Evolutionary conservation across 805 yeast species (phyloP).

Genomic region (Saturnispora hagleri): DNA sequence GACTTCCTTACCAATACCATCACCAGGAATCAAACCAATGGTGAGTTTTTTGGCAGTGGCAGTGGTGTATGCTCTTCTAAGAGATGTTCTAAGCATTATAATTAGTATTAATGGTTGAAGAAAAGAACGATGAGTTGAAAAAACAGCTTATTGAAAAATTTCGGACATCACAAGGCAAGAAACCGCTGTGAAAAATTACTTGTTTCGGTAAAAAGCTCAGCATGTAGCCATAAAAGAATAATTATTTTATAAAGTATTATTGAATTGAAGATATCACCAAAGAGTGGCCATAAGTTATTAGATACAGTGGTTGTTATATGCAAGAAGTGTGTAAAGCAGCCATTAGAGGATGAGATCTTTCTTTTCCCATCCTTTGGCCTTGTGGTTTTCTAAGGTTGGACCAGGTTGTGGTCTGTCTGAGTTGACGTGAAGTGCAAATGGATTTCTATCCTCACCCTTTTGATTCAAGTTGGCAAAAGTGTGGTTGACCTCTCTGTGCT

Average conservation of each 20-base stretch:
- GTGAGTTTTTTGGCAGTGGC: slow-evolving; percentile 39
- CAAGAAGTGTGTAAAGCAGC: neutral
- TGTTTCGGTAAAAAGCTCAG: neutral
- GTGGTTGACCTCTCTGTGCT: slow-evolving; percentile 73
- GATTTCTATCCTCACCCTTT: slow-evolving; percentile 49
- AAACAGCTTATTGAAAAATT: neutral
- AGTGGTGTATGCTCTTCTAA: slow-evolving; percentile 26
- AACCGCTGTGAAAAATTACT: slow-evolving; percentile 3
- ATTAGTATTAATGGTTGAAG: neutral
- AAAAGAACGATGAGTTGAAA: neutral
- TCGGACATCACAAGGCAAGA: neutral
- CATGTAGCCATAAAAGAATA: neutral
- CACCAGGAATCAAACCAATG: slow-evolving; percentile 86
- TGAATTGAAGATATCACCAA: neutral
- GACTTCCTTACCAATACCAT: slow-evolving; percentile 96
- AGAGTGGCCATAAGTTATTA: neutral
- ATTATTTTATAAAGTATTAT: neutral
- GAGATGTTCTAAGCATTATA: slow-evolving; percentile 13
- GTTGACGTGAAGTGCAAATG: slow-evolving; percentile 45
- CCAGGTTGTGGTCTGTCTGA: slow-evolving; percentile 23
- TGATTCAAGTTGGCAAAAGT: slow-evolving; percentile 53
- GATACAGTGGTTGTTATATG: neutral
- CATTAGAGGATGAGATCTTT: slow-evolving; percentile 21
- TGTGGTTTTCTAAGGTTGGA: slow-evolving; percentile 18
- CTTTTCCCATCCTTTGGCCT: slow-evolving; percentile 29